Conservation (phyloP, 768 basidiomycete genomes). For the Thelephora aurantiotincta region DNA sequence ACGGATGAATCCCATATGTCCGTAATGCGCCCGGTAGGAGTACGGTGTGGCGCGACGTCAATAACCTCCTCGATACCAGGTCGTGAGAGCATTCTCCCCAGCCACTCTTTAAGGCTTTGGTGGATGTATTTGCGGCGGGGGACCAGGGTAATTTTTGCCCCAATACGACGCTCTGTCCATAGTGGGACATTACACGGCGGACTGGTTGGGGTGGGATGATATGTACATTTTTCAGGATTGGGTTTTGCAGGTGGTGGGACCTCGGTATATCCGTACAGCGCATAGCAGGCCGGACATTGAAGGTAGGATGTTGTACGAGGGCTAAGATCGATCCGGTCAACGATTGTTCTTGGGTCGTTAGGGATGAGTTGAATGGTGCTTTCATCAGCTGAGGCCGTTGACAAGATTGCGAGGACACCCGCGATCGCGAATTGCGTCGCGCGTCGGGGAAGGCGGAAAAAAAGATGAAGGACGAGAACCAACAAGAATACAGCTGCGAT, state of each 20-base stretch:
- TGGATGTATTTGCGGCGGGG: too few species aligned
- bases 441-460: too few species aligned
- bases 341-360: constrained; percentile 9
- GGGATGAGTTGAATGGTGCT: constrained; percentile 1
- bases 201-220: not conserved
- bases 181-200: not conserved
- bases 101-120: too few species aligned
- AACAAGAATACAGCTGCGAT: too few species aligned
- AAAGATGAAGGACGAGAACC: too few species aligned
- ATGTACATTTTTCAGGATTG: not conserved
- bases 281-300: constrained; percentile 14
- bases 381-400: too few species aligned
- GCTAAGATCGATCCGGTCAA: constrained; percentile 9
- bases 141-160: not conserved
- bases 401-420: too few species aligned
- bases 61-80: constrained; percentile 16
- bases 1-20: constrained; percentile 17
- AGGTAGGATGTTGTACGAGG: too few species aligned
- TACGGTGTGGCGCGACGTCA: not conserved
- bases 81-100: constrained; percentile 13
- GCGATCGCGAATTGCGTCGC: too few species aligned
- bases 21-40: not conserved
- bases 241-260: too few species aligned
- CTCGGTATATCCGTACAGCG: not conserved
- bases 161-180: not conserved